Evolutionary conservation across 1,139 yeast genomes (phyloP), one percentile per base, ranked within the genome.

Genomic region (Saccharomyces pastorianus): DNA sequence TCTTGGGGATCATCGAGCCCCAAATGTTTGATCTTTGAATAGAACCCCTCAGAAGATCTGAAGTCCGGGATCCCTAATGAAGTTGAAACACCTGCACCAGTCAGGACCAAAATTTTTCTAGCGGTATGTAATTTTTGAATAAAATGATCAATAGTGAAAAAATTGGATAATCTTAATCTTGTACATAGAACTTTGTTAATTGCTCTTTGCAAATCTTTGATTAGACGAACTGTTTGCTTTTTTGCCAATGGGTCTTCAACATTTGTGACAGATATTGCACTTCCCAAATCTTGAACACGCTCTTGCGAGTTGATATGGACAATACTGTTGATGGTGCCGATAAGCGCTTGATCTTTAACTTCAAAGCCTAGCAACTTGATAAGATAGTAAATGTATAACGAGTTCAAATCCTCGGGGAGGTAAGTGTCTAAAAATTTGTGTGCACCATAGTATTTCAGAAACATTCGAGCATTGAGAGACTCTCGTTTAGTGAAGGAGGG

Each of bases 31-130:
- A 93, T 79, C 64, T 80, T 80, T 2, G 88, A 77, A 69, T 93
- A 93, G 58, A 93, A 82, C 49, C 99, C 99, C 59, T 85, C 77
- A 7, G 89, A 83, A 0, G 97, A 90, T 65, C 99, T 79, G 72
- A 93, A 93, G 71, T 93, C 99, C 0, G 97, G 97, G 54, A 91
- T 91, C 1, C 97, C 97, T 56, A 91, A 74, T 29, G 91, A 83
- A 2, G 97, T 91, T 20, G 96, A 88, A 48, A 93, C 88, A 17
- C 99, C 99, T 0, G 99, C 99, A 2, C 99, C 99, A 0, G 97
- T 89, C 26, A 93, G 73, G 0, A 93, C 95, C 57, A 93, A 66
- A 17, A 93, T 79, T 55, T 83, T 85, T 26, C 76, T 68, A 1
- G 95, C 81, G 8, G 72, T 72, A 14, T 73, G 61, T 42, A 91